Percentiles rank a stretch among this genome's conserved stretches.
phyloP scores from a whole-genome alignment of 306 rosid species.

The Cucurbita pepo region DNA sequence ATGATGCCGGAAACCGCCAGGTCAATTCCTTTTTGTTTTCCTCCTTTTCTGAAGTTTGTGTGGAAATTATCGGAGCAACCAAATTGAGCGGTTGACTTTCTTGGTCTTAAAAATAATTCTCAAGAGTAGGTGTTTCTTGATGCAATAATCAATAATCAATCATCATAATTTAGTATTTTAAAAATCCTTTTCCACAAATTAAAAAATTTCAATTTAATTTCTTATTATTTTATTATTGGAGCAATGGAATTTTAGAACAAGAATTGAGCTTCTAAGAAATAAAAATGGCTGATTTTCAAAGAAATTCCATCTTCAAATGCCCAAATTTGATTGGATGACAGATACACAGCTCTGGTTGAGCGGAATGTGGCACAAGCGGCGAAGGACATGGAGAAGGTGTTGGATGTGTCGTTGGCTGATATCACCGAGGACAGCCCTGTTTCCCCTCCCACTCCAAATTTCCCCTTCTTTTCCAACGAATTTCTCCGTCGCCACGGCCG shows the following conservation, averaged over 20 bases:
- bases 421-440: slow-evolving; percentile 27
- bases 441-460: neutral
- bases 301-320: too few relatives aligned
- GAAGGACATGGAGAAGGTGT: slow-evolving; percentile 61
- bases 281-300: too few relatives aligned
- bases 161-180: neutral
- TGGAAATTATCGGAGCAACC: neutral
- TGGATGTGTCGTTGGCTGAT: slow-evolving; percentile 28
- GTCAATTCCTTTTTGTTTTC: slow-evolving; percentile 5
- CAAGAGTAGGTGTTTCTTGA: neutral
- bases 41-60: too few relatives aligned
- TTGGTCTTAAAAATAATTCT: neutral
- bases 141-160: too few relatives aligned
- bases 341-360: slow-evolving; percentile 74
- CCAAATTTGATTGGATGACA: neutral
- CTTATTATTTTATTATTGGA: too few relatives aligned
- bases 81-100: neutral
- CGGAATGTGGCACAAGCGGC: slow-evolving; percentile 53
- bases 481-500: slow-evolving; percentile 47
- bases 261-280: too few relatives aligned
- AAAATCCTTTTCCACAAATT: neutral
- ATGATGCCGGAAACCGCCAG: slow-evolving; percentile 89
- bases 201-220: too few relatives aligned
- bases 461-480: slow-evolving; percentile 28
- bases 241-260: too few relatives aligned